A percentile compares a stretch with the other conserved stretches of the same genome.
Evolutionary conservation across 768 basidiomycete species (phyloP).

Genomic region (Pulveroboletus sp.): DNA sequence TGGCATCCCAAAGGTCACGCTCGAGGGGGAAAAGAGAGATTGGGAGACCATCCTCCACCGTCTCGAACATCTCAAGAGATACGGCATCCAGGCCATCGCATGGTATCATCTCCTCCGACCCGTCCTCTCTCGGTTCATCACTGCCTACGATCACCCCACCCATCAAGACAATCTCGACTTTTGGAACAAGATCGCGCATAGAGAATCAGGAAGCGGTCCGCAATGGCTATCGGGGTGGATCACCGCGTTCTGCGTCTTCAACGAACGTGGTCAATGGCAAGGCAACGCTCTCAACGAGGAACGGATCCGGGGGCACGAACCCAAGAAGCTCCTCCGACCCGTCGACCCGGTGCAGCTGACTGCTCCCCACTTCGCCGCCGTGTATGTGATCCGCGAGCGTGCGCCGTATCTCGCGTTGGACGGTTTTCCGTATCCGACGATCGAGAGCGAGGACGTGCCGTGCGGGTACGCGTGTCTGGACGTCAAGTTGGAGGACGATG

Average conservation of each 20-base stretch:
- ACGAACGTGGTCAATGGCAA: conserved; percentile 31
- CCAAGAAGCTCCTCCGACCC: conserved; percentile 31
- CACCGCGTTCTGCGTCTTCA: conserved; percentile 35
- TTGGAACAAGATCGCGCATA: conserved; percentile 36
- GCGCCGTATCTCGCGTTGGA: conserved; percentile 23
- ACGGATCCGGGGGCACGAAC: conserved; percentile 26
- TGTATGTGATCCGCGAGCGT: conserved; percentile 23
- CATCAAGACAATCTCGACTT: conserved; percentile 33
- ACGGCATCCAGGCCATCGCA: conserved; percentile 34
- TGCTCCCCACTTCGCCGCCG: conserved; percentile 23
- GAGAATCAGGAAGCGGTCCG: conserved; percentile 26
- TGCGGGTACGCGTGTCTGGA: conserved; percentile 28
- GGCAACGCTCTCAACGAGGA: conserved; percentile 30
- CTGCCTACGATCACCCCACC: conserved; percentile 33
- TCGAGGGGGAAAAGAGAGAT: conserved; percentile 40
- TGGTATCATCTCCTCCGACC: conserved; percentile 42
- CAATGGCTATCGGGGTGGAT: conserved; percentile 39
- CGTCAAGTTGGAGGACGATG: conserved; percentile 29
- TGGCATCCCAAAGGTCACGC: conserved; percentile 43
- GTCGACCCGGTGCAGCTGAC: conserved; percentile 24
- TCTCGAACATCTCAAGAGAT: conserved; percentile 37
- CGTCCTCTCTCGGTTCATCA: conserved; percentile 35
- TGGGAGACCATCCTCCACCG: conserved; percentile 35
- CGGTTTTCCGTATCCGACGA: conserved; percentile 28
- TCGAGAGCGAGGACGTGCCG: conserved; percentile 28